Percentiles rank a stretch among this genome's conserved stretches.
These are phyloP conservation scores for Macaranga tanarius DNA, from an alignment of 441 rosid species.

Conservation along the genomic window DNA sequence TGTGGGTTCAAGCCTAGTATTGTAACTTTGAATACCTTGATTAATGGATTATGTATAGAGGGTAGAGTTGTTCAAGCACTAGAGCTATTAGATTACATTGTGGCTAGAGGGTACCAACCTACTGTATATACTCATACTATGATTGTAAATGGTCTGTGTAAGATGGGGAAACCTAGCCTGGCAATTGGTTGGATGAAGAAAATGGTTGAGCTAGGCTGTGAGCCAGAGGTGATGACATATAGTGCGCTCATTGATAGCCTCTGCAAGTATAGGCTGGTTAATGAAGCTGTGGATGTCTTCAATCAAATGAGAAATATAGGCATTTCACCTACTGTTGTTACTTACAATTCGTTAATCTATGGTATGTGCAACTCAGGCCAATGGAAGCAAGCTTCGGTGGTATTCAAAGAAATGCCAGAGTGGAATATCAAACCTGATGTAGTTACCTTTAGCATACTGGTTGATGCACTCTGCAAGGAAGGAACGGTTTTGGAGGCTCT, in stretches of 20 bases:
- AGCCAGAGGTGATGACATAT: conserved; percentile 16
- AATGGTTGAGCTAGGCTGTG: conserved; percentile 22
- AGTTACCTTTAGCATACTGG: conserved; percentile 12
- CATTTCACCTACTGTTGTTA: conserved; percentile 3
- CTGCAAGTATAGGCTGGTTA: not conserved
- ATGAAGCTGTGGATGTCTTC: conserved; percentile 1
- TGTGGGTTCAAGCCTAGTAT: conserved; percentile 19
- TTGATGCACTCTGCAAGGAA: conserved; percentile 16
- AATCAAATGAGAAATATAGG: conserved; percentile 5
- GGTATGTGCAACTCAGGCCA: conserved; percentile 10
- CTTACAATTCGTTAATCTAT: conserved; percentile 8
- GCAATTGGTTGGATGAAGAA: conserved; percentile 10
- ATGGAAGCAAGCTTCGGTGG: not conserved
- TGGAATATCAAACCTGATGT: conserved; percentile 1
- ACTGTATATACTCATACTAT: conserved; percentile 4
- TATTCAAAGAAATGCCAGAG: conserved; percentile 1
- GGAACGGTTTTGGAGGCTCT: conserved; percentile 11
- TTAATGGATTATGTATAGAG: conserved; percentile 26
- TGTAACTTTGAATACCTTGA: conserved; percentile 28
- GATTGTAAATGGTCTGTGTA: conserved; percentile 21
- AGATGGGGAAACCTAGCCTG: not conserved
- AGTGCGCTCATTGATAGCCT: conserved; percentile 10
- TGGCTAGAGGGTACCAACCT: conserved; percentile 8
- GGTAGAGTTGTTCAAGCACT: conserved; percentile 21
- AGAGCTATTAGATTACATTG: conserved; percentile 15